Evolutionary conservation across 208 protist genomes (phyloP).

Genomic region (Tritrichomonas musculus): DNA sequence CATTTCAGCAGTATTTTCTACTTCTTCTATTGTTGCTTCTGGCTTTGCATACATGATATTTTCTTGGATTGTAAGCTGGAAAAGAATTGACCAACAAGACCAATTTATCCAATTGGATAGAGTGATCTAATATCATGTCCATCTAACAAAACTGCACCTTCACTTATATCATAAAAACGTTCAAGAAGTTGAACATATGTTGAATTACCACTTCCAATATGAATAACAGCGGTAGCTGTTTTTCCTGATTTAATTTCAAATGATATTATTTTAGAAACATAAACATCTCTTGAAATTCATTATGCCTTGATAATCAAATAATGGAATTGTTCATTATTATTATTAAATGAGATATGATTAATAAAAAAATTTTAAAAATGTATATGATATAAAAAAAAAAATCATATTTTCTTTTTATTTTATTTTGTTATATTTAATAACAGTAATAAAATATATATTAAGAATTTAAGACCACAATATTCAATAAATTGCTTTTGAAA

Average conservation of each 20-base stretch:
- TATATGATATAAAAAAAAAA: too few relatives aligned
- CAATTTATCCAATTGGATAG: conserved; percentile 66
- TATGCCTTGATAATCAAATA: too few relatives aligned
- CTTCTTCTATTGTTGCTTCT: conserved; percentile 60
- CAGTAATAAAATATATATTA: too few relatives aligned
- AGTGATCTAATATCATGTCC: conserved; percentile 71
- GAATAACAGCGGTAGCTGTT: conserved; percentile 39
- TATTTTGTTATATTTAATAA: too few relatives aligned
- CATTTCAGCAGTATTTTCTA: conserved; percentile 64
- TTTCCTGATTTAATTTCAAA: conserved; percentile 38
- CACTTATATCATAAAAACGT: conserved; percentile 78
- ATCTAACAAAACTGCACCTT: conserved; percentile 74
- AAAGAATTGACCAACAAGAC: conserved; percentile 83
- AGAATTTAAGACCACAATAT: too few relatives aligned
- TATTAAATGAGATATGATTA: too few relatives aligned
- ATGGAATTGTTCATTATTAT: too few relatives aligned
- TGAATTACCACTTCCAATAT: conserved; percentile 38
- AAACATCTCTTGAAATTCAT: neutral
- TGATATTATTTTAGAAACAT: conserved; percentile 32
- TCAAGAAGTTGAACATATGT: conserved; percentile 65
- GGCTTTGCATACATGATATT: conserved; percentile 57
- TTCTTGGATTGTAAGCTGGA: conserved; percentile 54
- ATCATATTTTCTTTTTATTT: too few relatives aligned
- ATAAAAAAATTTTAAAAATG: too few relatives aligned
- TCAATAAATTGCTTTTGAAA: too few relatives aligned